Evolutionary conservation across 495 filamentous ascomycete genomes (phyloP).

Genomic region (Parachaetomium inaequale): DNA sequence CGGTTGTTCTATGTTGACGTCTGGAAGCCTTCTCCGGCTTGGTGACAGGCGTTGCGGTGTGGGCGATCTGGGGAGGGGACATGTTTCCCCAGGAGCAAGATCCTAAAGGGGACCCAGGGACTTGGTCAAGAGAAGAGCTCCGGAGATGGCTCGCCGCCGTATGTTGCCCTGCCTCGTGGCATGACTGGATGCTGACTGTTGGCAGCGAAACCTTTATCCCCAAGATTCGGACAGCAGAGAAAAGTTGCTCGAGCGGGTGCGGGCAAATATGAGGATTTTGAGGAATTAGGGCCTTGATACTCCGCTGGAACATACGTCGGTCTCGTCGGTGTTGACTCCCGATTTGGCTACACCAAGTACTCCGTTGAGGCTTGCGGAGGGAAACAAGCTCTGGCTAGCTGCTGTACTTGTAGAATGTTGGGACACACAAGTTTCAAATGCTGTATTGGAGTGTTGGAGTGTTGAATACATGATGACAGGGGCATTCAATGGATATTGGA

Average conservation of each 20-base stretch:
- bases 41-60: slow-evolving; percentile 76
- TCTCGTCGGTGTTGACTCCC: no score
- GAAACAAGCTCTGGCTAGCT: no score
- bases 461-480: no score
- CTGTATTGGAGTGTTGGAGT: no score
- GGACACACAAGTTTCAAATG: no score
- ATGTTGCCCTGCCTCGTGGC: slow-evolving; percentile 34
- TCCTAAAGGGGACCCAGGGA: slow-evolving; percentile 74
- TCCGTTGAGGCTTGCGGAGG: no score
- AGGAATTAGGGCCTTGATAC: slow-evolving; percentile 19
- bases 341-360: no score
- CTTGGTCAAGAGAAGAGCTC: slow-evolving; percentile 70
- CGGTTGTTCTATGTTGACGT: not conserved
- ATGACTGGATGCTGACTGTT: slow-evolving; percentile 1
- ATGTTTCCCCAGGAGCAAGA: slow-evolving; percentile 69
- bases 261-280: slow-evolving; percentile 66
- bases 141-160: slow-evolving; percentile 72
- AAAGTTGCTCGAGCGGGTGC: slow-evolving; percentile 74
- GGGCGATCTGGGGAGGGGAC: slow-evolving; percentile 78
- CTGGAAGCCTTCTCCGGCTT: slow-evolving; percentile 69
- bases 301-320: no score
- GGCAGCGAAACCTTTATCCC: slow-evolving; percentile 70
- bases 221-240: slow-evolving; percentile 62
- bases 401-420: no score
- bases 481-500: no score